Evolutionary conservation across 768 basidiomycete genomes (phyloP), one percentile per base, ranked within the genome.

Genomic region (Amanita polypyramis): DNA sequence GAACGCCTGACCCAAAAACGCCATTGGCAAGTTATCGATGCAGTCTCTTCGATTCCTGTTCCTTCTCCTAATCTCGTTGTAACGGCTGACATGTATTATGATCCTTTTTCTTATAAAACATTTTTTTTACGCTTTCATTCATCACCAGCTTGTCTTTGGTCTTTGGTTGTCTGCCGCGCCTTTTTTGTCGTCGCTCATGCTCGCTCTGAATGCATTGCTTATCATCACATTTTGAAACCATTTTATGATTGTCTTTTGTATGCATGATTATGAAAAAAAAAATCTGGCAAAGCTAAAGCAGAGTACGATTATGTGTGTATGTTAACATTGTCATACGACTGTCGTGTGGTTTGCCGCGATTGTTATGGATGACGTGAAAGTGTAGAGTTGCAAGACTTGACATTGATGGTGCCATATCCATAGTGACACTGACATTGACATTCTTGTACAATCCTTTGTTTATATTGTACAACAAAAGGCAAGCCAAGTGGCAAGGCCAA

Each of bases 171-270:
- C 38, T 23, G 27, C 21, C 35, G 17, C 46, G 27, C 46, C 15
- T 10, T 37, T 45, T 45, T 35, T 45, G 34, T 39, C 29, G 32
- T 49, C 40, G 39, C 40, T 35, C 47, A 41, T 49, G 37, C 17
- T 25, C 19, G 39, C 47, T 48, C 33, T 48, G 47, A 48, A 41
- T 48, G 47, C 47, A 49, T 34, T 33, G 19, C 32, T 42, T 44
- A 15, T 30, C 9, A 37, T 29, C 46, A 21, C 10, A n/a, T 35
- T 12, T 15, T 48, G 10, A 12, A 25, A 40, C 21, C 14, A 12
- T 25, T 11, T 19, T 49, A 25, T 34, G 32, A 11, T 35, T 20
- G 23, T 32, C 25, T 38, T 17, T 19, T 37, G 27, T 38, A 36
- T 20, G 20, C 33, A 25, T 17, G 34, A 17, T 30, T 45, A 11